Evolutionary conservation across 805 yeast species (phyloP), one percentile per base, ranked within the genome.

Genomic region (Yamadazyma phyllophila): DNA sequence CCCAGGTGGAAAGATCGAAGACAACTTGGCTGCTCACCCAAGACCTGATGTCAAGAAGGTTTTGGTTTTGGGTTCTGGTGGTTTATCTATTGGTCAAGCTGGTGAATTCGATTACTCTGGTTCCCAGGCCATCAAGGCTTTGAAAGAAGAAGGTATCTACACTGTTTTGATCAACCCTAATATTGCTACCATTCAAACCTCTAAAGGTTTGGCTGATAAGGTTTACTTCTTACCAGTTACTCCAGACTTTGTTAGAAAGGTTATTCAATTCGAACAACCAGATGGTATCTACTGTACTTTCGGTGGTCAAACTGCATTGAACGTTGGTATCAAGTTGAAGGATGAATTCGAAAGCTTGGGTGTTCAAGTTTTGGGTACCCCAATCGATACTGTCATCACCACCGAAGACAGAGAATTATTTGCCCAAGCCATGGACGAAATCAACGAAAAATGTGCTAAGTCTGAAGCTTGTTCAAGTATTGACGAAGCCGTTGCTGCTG

Each of bases 31-130:
- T 33, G 81, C 81, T 36, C 83, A 83, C 59, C 97, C 97, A 59
- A 80, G 80, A 59, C 86, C 82, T 34, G 76, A 85, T 47, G 96
- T 85, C 58, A 89, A 90, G 78, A 94, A 94, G 73, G 96, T 89
- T 41, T 80, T 90, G 55, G 92, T 90, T 47, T 80, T 94, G 60
- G 99, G 99, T 60, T 91, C 97, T 43, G 99, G 99, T 61, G 99
- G 98, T 43, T 76, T 92, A 46, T 87, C 96, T 44, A 92, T 92
- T 65, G 98, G 98, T 49, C 98, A 92, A 71, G 98, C 98, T 43
- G 98, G 98, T 60, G 98, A 92, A 71, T 92, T 92, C 60, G 98
- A 92, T 69, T 92, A 92, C 67, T 85, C 96, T 45, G 96, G 98
- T 47, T 91, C 97, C 17, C 98, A 91, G 72, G 98, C 98, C 42